Base-by-base conservation (phyloP, 345 rosid genomes). In the Tarenaya hassleriana region DNA sequence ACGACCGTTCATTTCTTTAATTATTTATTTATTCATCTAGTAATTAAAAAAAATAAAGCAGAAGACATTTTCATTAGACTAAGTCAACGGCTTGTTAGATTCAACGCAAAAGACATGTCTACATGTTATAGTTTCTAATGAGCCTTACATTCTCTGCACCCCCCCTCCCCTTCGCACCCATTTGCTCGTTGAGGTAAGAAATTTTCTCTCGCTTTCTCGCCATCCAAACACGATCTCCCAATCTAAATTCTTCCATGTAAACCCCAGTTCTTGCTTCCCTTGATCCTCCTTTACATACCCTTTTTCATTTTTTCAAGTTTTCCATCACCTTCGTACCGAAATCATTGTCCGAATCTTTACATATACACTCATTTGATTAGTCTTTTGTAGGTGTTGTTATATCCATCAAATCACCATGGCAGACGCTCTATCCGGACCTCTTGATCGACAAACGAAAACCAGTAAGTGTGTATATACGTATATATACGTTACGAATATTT, bases 341-440 rank as follows among this genome's bases (percentile, higher is more conserved):
- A 2, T 24, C 2, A 2, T 24, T 24, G 29, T 24, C 5, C 5
- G 5, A 24, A 24, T 24, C 29, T 24, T 24, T 5, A 24, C 5
- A 24, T 24, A 5, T n/a, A 24, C 29, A 24, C 29, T 24, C 29
- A 24, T 58, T 57, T 0, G 12, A 47, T 29, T 58, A 58, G 40
- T n/a, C 4, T 35, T 33, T 35, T 35, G n/a, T 9, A 35, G 13
- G 40, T 35, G 41, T 19, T 39, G 3, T 5, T 24, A 24, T 24
- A 24, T 24, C 2, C 24, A 58, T 58, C 50, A 8, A 58, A 62
- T 24, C 5, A 67, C 40, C 52, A 82, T 79, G 83, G 78, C 74
- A 9, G 80, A 77, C 55, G 21, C 59, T 31, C 55, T 44, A 68
- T 50, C 75, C 8, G 60, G 52, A 39, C 50, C 60, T 42, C 62